Evolutionary conservation across 208 protist species (phyloP).

Genomic region (Wallacemonas collosoma): DNA sequence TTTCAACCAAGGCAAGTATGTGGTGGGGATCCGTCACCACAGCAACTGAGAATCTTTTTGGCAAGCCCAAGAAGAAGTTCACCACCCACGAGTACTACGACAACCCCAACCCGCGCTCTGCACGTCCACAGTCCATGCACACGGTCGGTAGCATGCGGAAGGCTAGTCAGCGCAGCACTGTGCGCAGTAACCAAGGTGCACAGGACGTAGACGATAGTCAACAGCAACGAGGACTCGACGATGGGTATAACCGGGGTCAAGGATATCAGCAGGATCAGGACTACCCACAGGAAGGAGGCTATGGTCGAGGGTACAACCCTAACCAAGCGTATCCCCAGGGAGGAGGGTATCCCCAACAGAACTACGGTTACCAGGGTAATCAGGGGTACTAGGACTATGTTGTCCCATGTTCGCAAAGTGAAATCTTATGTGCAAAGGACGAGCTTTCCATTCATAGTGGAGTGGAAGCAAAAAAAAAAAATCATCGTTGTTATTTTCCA

Average conservation of each 20-base stretch:
- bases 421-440: slow-evolving; percentile 10
- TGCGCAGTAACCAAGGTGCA: neutral
- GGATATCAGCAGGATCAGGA: slow-evolving; percentile 22
- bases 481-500: neutral
- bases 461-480: slow-evolving; percentile 3
- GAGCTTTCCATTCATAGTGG: neutral
- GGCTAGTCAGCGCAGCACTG: slow-evolving; percentile 17
- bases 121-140: slow-evolving; percentile 48
- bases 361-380: neutral
- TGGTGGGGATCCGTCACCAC: slow-evolving; percentile 59
- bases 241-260: slow-evolving; percentile 12
- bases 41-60: slow-evolving; percentile 55
- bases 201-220: slow-evolving; percentile 10
- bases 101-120: slow-evolving; percentile 40
- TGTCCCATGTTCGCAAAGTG: neutral
- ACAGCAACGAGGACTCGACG: slow-evolving; percentile 9
- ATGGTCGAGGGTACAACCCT: neutral
- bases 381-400: neutral
- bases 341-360: neutral
- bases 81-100: slow-evolving; percentile 68
- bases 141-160: slow-evolving; percentile 43
- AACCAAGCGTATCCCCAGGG: slow-evolving; percentile 18
- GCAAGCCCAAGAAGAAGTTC: slow-evolving; percentile 59
- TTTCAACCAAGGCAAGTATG: slow-evolving; percentile 68
- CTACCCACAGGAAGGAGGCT: slow-evolving; percentile 10